phyloP scores from a whole-genome alignment of 2,329 filamentous ascomycete genomes.

The Furcasterigmium furcatum region DNA sequence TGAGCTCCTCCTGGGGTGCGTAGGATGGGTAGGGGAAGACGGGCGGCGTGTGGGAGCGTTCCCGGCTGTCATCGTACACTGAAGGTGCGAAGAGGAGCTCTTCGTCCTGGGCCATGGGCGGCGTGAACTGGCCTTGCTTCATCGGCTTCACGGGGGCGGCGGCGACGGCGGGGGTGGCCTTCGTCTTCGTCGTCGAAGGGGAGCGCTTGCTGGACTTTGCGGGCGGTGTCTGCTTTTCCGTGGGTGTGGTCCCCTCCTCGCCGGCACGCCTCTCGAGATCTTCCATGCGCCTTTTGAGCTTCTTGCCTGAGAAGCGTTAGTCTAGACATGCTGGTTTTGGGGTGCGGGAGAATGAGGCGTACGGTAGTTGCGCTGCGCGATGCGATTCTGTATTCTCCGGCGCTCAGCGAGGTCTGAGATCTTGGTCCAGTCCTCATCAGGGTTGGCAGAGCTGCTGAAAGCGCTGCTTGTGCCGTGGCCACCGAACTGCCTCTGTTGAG shows the following conservation, averaged over 20 bases:
- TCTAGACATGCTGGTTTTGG: constrained; percentile 9
- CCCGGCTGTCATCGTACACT: constrained; percentile 56
- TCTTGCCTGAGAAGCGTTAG: constrained; percentile 62
- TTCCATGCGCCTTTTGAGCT: constrained; percentile 86
- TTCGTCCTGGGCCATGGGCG: constrained; percentile 58
- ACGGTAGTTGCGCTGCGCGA: constrained; percentile 98
- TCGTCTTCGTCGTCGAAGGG: constrained; percentile 22
- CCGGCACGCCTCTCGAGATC: constrained; percentile 79
- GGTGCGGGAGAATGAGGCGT: constrained; percentile 16
- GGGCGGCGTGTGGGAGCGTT: constrained; percentile 69
- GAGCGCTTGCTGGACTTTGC: constrained; percentile 27
- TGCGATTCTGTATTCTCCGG: constrained; percentile 92
- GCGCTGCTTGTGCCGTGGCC: constrained; percentile 84
- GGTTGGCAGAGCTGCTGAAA: constrained; percentile 90
- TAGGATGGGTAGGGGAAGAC: constrained; percentile 68
- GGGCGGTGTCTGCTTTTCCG: constrained; percentile 31
- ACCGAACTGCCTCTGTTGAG: constrained; percentile 62
- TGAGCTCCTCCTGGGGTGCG: constrained; percentile 61
- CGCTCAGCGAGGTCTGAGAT: constrained; percentile 96
- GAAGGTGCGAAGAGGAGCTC: constrained; percentile 60
- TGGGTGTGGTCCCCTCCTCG: constrained; percentile 38
- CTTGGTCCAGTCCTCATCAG: constrained; percentile 98
- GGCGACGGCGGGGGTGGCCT: constrained; percentile 20
- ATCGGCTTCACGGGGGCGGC: constrained; percentile 32
- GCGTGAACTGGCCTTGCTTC: constrained; percentile 54